Base-by-base conservation (phyloP, 2,329 filamentous ascomycete genomes). In the Kalmusia sp. region DNA sequence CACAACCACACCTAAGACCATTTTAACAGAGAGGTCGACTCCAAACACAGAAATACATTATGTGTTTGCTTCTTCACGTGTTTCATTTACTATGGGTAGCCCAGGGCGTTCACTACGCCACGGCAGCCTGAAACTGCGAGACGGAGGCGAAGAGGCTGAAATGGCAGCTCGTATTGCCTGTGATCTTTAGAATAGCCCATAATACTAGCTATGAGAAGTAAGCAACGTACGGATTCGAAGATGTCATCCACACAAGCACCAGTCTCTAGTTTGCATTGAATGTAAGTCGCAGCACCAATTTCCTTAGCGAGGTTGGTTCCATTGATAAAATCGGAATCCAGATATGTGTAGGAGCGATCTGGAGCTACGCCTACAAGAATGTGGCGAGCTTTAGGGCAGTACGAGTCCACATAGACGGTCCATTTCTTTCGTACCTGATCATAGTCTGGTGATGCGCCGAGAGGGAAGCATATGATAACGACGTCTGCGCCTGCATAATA, bases 401-500 rank as follows among this genome's bases (percentile, higher is more conserved):
- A 28, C 12, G 14, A 2, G 14, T 7, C 11, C 25, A 47, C n/a
- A 8, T 37, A 4, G 6, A 6, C 4, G 17, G 12, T 11, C 51
- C 44, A 48, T 11, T 31, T 47, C 37, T 52, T 14, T 19, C 31
- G 34, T 30, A 48, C 37, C 21, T 48, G 30, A 12, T 44, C 28
- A 19, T 38, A 15, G 24, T 53, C 35, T 11, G 24, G 33, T 39
- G 21, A 15, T 22, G 40, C 7, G 15, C 27, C 44, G 14, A 43
- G 7, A 17, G 40, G 51, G 24, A 48, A 37, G 44, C 51, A 53
- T n/a, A 53, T 49, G 35, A 53, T 49, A 28, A 53, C 25, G 24
- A 53, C 37, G 19, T 35, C 43, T 6, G 51, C 27, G 19, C 17
- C 17, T 12, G 22, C n/a, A 35, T 15, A 44, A 19, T 17, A 15